phyloP scores from a whole-genome alignment of 1,284 basidiomycete species.

The Tilletia walkeri region DNA sequence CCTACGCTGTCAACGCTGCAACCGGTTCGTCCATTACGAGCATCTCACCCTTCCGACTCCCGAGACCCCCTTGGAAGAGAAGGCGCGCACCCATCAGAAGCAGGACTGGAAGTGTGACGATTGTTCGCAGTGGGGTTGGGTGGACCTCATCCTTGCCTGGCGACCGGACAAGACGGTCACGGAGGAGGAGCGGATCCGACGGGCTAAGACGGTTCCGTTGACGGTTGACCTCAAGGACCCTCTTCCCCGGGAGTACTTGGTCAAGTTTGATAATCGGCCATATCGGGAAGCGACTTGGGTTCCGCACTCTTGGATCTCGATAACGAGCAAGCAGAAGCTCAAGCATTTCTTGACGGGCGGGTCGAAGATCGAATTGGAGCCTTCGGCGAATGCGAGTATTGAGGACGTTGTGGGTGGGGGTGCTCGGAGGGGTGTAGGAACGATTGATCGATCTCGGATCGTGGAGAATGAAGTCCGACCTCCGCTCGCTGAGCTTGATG shows the following conservation, averaged over 20 bases:
- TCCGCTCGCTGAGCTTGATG: conserved; percentile 35
- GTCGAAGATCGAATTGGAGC: conserved; percentile 37
- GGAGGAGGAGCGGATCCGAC: conserved; percentile 26
- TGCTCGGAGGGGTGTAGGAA: too few relatives aligned
- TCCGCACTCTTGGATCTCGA: conserved; percentile 39
- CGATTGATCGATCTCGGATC: background rate
- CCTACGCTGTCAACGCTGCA: conserved; percentile 40
- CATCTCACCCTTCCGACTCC: conserved; percentile 23
- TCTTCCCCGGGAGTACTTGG: conserved; percentile 40
- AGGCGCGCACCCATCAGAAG: conserved; percentile 25
- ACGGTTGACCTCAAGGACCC: background rate
- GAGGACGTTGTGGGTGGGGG: too few relatives aligned
- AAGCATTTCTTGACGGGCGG: conserved; percentile 33
- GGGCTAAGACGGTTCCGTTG: conserved; percentile 24
- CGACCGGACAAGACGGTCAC: conserved; percentile 26
- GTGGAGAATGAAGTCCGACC: conserved; percentile 26
- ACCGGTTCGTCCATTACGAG: conserved; percentile 36
- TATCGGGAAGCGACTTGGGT: conserved; percentile 41
- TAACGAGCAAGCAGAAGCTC: conserved; percentile 8
- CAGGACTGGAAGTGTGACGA: conserved; percentile 32
- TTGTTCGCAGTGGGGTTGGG: conserved; percentile 35
- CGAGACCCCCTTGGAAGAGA: conserved; percentile 20
- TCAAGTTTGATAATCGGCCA: conserved; percentile 30
- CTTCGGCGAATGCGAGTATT: conserved; percentile 18
- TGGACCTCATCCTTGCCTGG: conserved; percentile 40